These are phyloP conservation scores for Malus sylvestris DNA, from an alignment of 306 rosid genomes.

Conservation along the genomic window DNA sequence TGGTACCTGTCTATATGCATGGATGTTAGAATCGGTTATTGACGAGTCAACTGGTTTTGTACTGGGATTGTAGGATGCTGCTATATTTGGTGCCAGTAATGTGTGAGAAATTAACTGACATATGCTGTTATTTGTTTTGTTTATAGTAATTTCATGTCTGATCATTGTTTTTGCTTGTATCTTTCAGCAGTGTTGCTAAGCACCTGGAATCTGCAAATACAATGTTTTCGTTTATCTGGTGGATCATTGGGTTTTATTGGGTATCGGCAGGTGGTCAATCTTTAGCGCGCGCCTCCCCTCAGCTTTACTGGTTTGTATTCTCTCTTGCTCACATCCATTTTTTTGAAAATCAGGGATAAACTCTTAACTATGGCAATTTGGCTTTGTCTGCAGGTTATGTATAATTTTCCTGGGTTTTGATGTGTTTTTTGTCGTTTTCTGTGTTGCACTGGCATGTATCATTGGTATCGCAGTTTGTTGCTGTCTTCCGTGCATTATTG, in stretches of 20 bases:
- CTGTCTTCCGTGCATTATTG: conserved; percentile 90
- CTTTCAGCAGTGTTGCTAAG: conserved; percentile 57
- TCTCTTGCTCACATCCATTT: conserved; percentile 1
- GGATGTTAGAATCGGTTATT: background rate
- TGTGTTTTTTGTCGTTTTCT: conserved; percentile 95
- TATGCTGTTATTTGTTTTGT: background rate
- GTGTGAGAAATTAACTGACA: background rate
- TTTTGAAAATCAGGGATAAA: conserved; percentile 1
- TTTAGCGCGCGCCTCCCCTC: conserved; percentile 64
- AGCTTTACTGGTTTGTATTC: conserved; percentile 78
- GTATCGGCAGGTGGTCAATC: conserved; percentile 80
- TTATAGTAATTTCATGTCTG: background rate
- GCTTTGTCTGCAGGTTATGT: conserved; percentile 72
- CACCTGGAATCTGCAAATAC: conserved; percentile 94
- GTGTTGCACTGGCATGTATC: conserved; percentile 93
- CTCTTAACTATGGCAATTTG: conserved; percentile 18
- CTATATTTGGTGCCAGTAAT: background rate
- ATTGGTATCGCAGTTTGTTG: conserved; percentile 96
- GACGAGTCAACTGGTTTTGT: background rate
- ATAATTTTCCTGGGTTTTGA: conserved; percentile 92
- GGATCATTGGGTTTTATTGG: conserved; percentile 99
- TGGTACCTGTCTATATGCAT: background rate
- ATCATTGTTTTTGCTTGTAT: conserved; percentile 1
- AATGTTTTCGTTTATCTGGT: conserved; percentile 95
- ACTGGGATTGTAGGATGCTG: background rate